Percentiles rank a stretch among this genome's conserved stretches.
Evolutionary conservation across 257 asterid genomes (phyloP).

Genomic region (Nicotiana tabacum): DNA sequence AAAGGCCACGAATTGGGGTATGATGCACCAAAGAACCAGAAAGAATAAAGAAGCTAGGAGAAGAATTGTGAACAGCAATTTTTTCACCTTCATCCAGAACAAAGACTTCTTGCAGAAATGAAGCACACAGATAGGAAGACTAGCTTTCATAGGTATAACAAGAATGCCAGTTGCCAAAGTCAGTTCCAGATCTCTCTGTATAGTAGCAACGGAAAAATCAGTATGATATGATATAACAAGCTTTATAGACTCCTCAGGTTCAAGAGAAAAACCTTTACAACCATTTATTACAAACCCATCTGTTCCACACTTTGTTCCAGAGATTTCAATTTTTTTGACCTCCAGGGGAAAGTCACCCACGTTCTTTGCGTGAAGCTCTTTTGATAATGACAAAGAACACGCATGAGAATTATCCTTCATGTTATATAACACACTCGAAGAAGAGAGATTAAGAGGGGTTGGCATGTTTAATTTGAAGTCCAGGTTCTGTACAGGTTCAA

Average conservation of each 20-base stretch:
- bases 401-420: constrained; percentile 27
- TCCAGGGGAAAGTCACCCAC: constrained; percentile 75
- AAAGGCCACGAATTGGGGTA: constrained; percentile 30
- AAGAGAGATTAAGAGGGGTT: constrained; percentile 31
- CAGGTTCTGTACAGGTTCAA: constrained; percentile 47
- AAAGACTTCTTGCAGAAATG: constrained; percentile 55
- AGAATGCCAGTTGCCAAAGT: constrained; percentile 53
- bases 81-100: constrained; percentile 56
- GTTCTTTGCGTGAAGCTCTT: constrained; percentile 73
- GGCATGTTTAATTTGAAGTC: constrained; percentile 57
- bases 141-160: constrained; percentile 86
- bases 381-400: constrained; percentile 51
- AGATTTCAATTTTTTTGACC: constrained; percentile 48
- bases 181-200: constrained; percentile 74
- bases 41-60: constrained; percentile 36
- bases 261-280: constrained; percentile 62
- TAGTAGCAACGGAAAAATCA: constrained; percentile 58
- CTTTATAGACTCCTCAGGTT: constrained; percentile 67
- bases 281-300: constrained; percentile 62
- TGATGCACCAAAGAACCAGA: constrained; percentile 36
- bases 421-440: constrained; percentile 28
- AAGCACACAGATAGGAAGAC: constrained; percentile 48
- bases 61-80: constrained; percentile 27
- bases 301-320: constrained; percentile 71
- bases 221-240: constrained; percentile 53